phyloP scores from a whole-genome alignment of 1,139 yeast species.

The Debaryomyces psychrophilus region DNA sequence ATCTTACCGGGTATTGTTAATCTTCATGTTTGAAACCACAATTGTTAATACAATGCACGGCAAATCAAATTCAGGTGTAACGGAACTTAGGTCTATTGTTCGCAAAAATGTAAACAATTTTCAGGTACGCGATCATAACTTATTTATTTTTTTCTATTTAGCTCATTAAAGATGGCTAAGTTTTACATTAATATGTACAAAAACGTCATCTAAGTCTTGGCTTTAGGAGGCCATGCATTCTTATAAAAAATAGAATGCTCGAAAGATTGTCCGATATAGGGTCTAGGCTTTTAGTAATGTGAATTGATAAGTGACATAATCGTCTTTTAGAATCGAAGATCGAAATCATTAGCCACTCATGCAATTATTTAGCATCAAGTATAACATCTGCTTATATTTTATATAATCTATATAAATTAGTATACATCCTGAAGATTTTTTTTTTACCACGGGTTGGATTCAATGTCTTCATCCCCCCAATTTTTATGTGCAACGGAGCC shows the following conservation, averaged over 20 bases:
- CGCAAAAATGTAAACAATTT: conserved; percentile 6
- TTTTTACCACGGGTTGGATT: conserved; percentile 52
- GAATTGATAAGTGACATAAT: too few relatives aligned
- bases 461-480: conserved; percentile 48
- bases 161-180: background rate
- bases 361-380: too few relatives aligned
- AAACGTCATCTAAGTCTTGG: background rate
- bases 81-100: conserved; percentile 8
- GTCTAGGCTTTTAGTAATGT: background rate
- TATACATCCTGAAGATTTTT: background rate
- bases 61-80: background rate
- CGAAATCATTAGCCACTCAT: background rate
- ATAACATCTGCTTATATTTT: conserved; percentile 1
- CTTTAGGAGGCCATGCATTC: background rate
- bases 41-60: conserved; percentile 5
- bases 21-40: background rate
- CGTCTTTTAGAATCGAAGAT: background rate
- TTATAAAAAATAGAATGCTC: background rate
- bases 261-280: background rate
- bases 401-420: background rate
- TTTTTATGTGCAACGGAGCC: conserved; percentile 53
- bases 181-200: background rate
- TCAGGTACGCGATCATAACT: conserved; percentile 5
- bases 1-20: conserved; percentile 2
- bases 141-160: background rate